phyloP scores from a whole-genome alignment of 2,329 filamentous ascomycete genomes.

The Sodiomyces alkalinus region DNA sequence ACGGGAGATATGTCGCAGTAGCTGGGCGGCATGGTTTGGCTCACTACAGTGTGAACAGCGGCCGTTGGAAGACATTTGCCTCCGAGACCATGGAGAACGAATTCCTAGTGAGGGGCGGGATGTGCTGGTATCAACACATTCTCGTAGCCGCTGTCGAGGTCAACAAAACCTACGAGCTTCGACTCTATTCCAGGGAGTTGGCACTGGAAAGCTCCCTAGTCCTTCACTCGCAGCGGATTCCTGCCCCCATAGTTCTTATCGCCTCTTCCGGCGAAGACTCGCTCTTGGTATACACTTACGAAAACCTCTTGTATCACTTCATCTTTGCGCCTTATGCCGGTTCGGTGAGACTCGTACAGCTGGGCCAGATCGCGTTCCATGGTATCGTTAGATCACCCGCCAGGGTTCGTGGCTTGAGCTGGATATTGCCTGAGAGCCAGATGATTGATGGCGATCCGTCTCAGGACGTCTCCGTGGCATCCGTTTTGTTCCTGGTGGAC shows the following conservation, averaged over 20 bases:
- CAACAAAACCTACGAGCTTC: slow-evolving; percentile 66
- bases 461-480: slow-evolving; percentile 85
- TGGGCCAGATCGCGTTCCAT: slow-evolving; percentile 96
- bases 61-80: slow-evolving; percentile 88
- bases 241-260: slow-evolving; percentile 78
- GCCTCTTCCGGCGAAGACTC: slow-evolving; percentile 87
- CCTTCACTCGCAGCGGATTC: slow-evolving; percentile 62
- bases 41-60: slow-evolving; percentile 89
- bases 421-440: slow-evolving; percentile 87
- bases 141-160: slow-evolving; percentile 86
- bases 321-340: slow-evolving; percentile 63
- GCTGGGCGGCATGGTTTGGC: slow-evolving; percentile 84
- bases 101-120: slow-evolving; percentile 83
- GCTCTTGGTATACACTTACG: slow-evolving; percentile 88
- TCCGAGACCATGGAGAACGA: slow-evolving; percentile 71
- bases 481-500: slow-evolving; percentile 91
- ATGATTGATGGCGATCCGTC: slow-evolving; percentile 83
- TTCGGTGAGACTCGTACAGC: slow-evolving; percentile 65
- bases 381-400: slow-evolving; percentile 90
- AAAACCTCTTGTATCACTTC: slow-evolving; percentile 91
- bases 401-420: slow-evolving; percentile 82
- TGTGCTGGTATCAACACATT: slow-evolving; percentile 98
- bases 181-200: slow-evolving; percentile 83
- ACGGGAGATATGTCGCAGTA: slow-evolving; percentile 90
- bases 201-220: slow-evolving; percentile 57